These are phyloP conservation scores for Rachicladosporium sp. DNA, from an alignment of 2,329 filamentous ascomycete genomes.

Conservation along the genomic window DNA sequence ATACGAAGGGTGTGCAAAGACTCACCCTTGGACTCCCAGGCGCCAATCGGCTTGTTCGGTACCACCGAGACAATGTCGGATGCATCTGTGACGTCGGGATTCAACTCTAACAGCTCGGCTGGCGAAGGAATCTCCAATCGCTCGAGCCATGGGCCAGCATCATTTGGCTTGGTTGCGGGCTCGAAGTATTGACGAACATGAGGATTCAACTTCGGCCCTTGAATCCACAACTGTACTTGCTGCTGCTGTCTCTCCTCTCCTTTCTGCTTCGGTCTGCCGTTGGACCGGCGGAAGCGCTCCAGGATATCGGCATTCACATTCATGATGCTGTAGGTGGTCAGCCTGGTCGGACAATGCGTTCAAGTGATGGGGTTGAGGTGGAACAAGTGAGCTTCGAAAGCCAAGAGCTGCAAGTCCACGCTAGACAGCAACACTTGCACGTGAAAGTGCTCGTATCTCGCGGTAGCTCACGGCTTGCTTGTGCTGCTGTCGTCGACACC, in stretches of 20 bases:
- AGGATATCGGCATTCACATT: slow-evolving; percentile 15
- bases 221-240: no score
- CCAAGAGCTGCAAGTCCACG: no score
- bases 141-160: slow-evolving; percentile 16
- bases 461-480: no score
- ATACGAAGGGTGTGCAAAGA: no score
- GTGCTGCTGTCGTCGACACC: no score
- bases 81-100: slow-evolving; percentile 2
- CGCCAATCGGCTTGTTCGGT: slow-evolving; percentile 41
- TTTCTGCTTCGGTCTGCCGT: no score
- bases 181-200: slow-evolving; percentile 18
- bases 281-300: slow-evolving; percentile 17
- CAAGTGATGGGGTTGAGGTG: no score
- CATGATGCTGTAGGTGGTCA: not conserved
- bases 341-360: no score
- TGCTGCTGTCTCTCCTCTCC: no score
- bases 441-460: no score
- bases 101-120: slow-evolving; percentile 36
- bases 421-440: no score
- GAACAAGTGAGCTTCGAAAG: no score
- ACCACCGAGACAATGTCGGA: slow-evolving; percentile 8
- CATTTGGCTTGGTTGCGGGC: slow-evolving; percentile 4
- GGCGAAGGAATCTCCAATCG: slow-evolving; percentile 43
- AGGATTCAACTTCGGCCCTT: slow-evolving; percentile 16
- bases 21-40: slow-evolving; percentile 43